phyloP scores from a whole-genome alignment of 192 early-diverging fungal genomes.

The Coemansia sp. region DNA sequence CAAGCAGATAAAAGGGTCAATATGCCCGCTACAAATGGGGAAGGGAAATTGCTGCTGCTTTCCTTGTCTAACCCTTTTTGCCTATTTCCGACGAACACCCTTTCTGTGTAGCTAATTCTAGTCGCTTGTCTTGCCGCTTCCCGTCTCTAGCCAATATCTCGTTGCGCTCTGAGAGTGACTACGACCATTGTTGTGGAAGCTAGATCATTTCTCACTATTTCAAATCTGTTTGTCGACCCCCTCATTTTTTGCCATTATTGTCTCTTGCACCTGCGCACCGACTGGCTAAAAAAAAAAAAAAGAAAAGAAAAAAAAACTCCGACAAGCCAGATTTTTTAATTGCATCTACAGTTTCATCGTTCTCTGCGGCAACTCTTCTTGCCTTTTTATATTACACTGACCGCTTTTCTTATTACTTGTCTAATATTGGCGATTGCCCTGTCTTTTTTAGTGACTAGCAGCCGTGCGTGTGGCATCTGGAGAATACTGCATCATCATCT shows the following conservation, averaged over 20 bases:
- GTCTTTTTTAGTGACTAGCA: not conserved
- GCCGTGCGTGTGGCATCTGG: constrained; percentile 9
- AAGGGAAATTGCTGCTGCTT: constrained; percentile 1
- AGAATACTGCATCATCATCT: not conserved
- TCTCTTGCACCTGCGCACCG: not conserved
- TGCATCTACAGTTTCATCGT: not conserved
- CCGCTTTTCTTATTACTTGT: not conserved
- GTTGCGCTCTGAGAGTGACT: not conserved
- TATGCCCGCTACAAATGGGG: constrained; percentile 7
- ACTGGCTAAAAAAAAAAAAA: not conserved
- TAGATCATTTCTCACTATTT: not conserved
- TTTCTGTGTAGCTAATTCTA: not conserved
- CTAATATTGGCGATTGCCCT: not conserved
- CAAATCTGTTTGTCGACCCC: not conserved
- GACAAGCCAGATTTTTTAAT: not conserved
- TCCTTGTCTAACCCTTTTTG: constrained; percentile 2
- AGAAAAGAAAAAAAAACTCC: not conserved
- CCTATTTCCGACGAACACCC: constrained; percentile 4
- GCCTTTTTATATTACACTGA: not conserved
- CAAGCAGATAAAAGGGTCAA: constrained; percentile 22
- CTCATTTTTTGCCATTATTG: not conserved
- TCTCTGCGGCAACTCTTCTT: not conserved
- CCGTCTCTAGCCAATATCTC: not conserved
- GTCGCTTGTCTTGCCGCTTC: not conserved
- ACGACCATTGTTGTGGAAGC: not conserved